These are phyloP conservation scores for Pythium oligandrum DNA, from an alignment of 352 stramenopile species.

Conservation along the genomic window DNA sequence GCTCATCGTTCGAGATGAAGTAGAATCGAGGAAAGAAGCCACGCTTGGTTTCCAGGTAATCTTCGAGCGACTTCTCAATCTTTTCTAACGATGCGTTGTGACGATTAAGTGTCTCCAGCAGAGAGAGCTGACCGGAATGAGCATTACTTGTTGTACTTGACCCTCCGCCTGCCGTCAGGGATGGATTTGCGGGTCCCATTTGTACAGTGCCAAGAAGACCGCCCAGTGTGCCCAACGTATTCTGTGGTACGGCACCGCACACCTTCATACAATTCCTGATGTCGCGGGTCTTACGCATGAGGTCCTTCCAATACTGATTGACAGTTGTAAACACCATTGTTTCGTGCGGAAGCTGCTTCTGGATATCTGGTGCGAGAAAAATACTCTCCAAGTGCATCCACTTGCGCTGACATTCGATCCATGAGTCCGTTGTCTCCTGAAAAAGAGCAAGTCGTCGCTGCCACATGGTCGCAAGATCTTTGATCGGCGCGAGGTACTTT, in stretches of 20 bases:
- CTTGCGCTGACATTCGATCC: conserved; percentile 74
- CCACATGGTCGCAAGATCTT: conserved; percentile 61
- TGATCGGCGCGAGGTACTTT: conserved; percentile 82
- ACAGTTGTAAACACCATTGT: conserved; percentile 48
- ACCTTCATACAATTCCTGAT: conserved; percentile 65
- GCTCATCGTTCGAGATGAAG: conserved; percentile 86
- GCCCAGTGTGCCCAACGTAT: background rate
- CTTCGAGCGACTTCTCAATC: conserved; percentile 78
- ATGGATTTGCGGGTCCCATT: too few species aligned
- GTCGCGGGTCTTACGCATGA: conserved; percentile 62
- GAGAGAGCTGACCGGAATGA: conserved; percentile 15
- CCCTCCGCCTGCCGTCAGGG: background rate
- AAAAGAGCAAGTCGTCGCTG: conserved; percentile 65
- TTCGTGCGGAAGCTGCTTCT: conserved; percentile 76
- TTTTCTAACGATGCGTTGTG: conserved; percentile 67
- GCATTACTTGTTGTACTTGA: conserved; percentile 3
- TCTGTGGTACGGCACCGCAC: conserved; percentile 27
- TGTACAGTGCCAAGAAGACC: conserved; percentile 6
- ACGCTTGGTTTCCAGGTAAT: conserved; percentile 84
- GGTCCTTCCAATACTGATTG: conserved; percentile 79
- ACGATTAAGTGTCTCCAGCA: conserved; percentile 61
- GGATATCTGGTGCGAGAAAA: conserved; percentile 77
- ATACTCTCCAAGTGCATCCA: conserved; percentile 84
- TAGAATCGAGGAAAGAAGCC: conserved; percentile 83
- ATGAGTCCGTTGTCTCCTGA: conserved; percentile 79